A percentile compares a stretch with the other conserved stretches of the same genome.
Evolutionary conservation across 169 alveolate species (phyloP).

Genomic region (Plasmodium billcollinsi): DNA sequence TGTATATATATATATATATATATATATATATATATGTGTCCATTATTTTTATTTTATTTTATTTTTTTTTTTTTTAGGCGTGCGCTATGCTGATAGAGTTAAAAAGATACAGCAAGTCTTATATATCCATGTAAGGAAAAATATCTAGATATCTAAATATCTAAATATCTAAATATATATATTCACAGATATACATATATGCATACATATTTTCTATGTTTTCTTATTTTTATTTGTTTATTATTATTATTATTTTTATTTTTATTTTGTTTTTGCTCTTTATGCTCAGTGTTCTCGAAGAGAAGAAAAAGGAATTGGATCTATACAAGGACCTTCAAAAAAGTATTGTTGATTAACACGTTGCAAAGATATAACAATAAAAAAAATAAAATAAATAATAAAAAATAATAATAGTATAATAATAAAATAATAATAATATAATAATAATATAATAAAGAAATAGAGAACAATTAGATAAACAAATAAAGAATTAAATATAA

Average conservation of each 20-base stretch:
- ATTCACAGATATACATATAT: neutral
- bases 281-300: conserved; percentile 38
- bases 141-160: neutral
- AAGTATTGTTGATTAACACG: conserved; percentile 18
- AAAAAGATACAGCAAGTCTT: conserved; percentile 54
- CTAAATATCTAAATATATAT: neutral
- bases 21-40: neutral
- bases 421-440: neutral
- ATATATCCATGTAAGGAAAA: conserved; percentile 36
- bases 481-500: neutral
- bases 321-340: conserved; percentile 59
- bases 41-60: neutral
- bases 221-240: neutral
- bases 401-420: neutral
- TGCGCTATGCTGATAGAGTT: conserved; percentile 45
- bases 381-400: neutral
- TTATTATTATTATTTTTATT: no score
- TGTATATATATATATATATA: neutral
- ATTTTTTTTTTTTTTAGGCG: conserved; percentile 11
- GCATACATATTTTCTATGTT: neutral
- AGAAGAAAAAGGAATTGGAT: conserved; percentile 55
- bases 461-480: no score
- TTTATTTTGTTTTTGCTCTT: conserved; percentile 4
- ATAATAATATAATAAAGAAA: no score
- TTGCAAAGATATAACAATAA: neutral